Base-by-base conservation (phyloP, 768 basidiomycete species). In the Kwoniella heveanensis region DNA sequence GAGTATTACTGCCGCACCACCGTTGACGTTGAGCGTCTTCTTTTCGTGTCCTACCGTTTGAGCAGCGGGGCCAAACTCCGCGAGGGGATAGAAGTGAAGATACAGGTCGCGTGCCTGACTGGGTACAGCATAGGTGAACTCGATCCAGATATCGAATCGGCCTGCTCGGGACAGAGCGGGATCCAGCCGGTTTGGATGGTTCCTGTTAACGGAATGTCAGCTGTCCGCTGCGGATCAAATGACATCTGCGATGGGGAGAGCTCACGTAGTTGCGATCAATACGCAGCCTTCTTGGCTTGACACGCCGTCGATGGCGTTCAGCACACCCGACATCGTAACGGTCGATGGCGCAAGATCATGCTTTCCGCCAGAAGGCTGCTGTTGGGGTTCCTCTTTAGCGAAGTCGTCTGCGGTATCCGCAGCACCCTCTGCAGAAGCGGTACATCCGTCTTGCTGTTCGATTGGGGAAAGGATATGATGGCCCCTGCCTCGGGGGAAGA, bases 111-210 rank as follows among this genome's bases (percentile, higher is more conserved):
- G 57, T 1, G 74, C 74, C 62, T 79, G 70, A 85, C 87, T 88
- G 68, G 87, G 88, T 64, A 86, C 88, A 32, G 92, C 88, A 65
- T 74, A 63, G 15, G 90, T 88, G 83, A 94, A 94, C 78, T 92
- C 90, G 50, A 94, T 85, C 87, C 90, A 91, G 8, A 95, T 90
- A 73, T 94, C 92, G 67, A 80, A 94, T 88, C 77, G 60, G 19
- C 92, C 92, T 5, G 92, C 91, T 57, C 92, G 88, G n/a, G 88
- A 90, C 12, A 95, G 85, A 0, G 92, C 92, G 3, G 91, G 90
- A 70, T 95, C 92, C 0, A 95, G 85, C 32, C 88, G 86, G 71
- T 93, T 90, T n/a, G 92, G 83, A 73, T 94, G 92, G 79, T 94
- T 94, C 0, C 90, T 91, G 68, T 15, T 24, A 47, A 15, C 55